Percentiles rank a stretch among this genome's conserved stretches.
These are phyloP conservation scores for Malus hybrid DNA, from an alignment of 331 rosid species.

Conservation along the genomic window DNA sequence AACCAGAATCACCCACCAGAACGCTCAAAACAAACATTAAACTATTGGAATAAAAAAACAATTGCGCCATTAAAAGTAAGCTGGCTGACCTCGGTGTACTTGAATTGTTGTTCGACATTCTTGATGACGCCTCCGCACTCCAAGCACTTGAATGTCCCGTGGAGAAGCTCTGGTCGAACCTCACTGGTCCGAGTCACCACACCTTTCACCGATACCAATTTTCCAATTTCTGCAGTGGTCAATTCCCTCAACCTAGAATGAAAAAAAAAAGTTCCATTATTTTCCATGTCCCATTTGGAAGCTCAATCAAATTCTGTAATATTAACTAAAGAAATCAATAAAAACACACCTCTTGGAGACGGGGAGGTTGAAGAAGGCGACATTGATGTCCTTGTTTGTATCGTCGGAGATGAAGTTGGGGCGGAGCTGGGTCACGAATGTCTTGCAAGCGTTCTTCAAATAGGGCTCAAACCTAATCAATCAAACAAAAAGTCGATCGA, in stretches of 20 bases:
- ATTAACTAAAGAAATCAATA: background rate
- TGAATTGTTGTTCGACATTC: slow-evolving; percentile 89
- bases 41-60: background rate
- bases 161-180: slow-evolving; percentile 97
- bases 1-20: background rate
- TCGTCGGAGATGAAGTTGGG: slow-evolving; percentile 75
- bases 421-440: slow-evolving; percentile 74
- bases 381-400: slow-evolving; percentile 73
- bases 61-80: background rate
- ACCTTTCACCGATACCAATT: slow-evolving; percentile 78
- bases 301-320: background rate
- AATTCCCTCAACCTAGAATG: slow-evolving; percentile 73
- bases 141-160: slow-evolving; percentile 88
- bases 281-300: background rate
- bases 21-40: background rate
- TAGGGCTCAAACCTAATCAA: slow-evolving; percentile 67
- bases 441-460: slow-evolving; percentile 81
- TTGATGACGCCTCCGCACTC: slow-evolving; percentile 80
- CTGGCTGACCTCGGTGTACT: slow-evolving; percentile 77
- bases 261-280: background rate
- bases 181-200: slow-evolving; percentile 97
- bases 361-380: slow-evolving; percentile 81
- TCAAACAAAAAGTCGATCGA: background rate
- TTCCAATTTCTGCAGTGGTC: slow-evolving; percentile 78
- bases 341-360: slow-evolving; percentile 38